These are phyloP conservation scores for Pulveroboletus frians DNA, from an alignment of 768 basidiomycete genomes.

Conservation along the genomic window DNA sequence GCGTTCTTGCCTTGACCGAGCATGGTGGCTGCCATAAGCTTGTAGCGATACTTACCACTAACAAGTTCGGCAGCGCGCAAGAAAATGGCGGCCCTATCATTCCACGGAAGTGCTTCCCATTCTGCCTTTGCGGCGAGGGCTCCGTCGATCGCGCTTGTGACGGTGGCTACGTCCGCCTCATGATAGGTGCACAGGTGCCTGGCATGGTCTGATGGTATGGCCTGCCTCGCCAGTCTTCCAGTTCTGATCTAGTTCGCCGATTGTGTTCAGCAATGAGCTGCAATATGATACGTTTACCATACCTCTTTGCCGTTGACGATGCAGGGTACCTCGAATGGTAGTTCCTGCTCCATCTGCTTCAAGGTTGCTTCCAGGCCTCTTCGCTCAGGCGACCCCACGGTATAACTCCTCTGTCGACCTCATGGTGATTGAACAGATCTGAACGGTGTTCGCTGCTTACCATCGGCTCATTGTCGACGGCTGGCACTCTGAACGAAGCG, in stretches of 20 bases:
- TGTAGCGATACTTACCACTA: constrained; percentile 93
- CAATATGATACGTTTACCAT: constrained; percentile 21
- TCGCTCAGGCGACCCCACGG: constrained; percentile 74
- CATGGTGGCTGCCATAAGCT: constrained; percentile 93
- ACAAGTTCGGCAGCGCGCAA: constrained; percentile 96
- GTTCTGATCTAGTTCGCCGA: constrained; percentile 60
- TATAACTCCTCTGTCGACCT: constrained; percentile 61
- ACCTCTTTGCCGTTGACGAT: constrained; percentile 87
- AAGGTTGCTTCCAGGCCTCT: constrained; percentile 66
- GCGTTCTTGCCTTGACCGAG: constrained; percentile 98
- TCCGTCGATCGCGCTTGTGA: constrained; percentile 77
- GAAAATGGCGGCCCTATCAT: constrained; percentile 96
- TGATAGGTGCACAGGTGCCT: constrained; percentile 80
- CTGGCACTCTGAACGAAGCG: constrained; percentile 81
- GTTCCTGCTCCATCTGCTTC: constrained; percentile 70
- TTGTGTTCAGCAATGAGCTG: constrained; percentile 1
- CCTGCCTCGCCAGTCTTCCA: constrained; percentile 71
- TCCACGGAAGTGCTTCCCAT: constrained; percentile 97
- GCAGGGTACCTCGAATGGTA: constrained; percentile 91
- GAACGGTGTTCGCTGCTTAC: constrained; percentile 36
- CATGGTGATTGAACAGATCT: not conserved
- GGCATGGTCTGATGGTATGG: constrained; percentile 83
- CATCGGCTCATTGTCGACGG: constrained; percentile 91
- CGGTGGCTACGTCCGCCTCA: constrained; percentile 74
- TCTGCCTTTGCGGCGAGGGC: constrained; percentile 79